Percentiles rank a stretch among this genome's conserved stretches.
These are phyloP conservation scores for Baorangia bicolor DNA, from an alignment of 768 basidiomycete genomes.

Conservation along the genomic window DNA sequence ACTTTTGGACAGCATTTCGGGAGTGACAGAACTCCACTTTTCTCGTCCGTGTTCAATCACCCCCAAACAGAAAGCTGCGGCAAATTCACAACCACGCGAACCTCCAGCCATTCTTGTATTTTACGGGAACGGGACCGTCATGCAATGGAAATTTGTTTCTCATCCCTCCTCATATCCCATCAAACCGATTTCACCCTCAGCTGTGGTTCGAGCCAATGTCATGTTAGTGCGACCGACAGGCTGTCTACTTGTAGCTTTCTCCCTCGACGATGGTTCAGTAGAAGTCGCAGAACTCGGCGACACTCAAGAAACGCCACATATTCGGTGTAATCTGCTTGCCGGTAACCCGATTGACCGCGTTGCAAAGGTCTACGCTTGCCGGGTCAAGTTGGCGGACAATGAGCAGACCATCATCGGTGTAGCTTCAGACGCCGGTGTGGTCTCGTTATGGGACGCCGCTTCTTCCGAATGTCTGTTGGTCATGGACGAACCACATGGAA, in stretches of 20 bases:
- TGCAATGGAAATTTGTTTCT: conserved; percentile 46
- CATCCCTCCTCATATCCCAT: conserved; percentile 29
- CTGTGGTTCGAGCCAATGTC: conserved; percentile 49
- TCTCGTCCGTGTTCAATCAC: conserved; percentile 5
- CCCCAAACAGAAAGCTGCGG: conserved; percentile 17
- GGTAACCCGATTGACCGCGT: conserved; percentile 60
- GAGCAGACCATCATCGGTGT: conserved; percentile 56
- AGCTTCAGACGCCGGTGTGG: conserved; percentile 61
- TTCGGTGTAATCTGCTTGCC: conserved; percentile 52
- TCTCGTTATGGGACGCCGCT: conserved; percentile 76
- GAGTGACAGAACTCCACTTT: conserved; percentile 57
- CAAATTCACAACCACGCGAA: conserved; percentile 12
- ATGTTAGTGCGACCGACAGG: conserved; percentile 48
- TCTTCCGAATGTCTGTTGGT: conserved; percentile 62
- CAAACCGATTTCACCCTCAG: conserved; percentile 44
- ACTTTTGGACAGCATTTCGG: conserved; percentile 43
- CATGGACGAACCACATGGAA: conserved; percentile 58
- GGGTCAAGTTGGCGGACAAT: conserved; percentile 49
- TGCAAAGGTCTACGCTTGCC: conserved; percentile 51
- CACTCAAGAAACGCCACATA: conserved; percentile 39
- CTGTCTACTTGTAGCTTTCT: conserved; percentile 54
- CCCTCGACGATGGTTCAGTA: conserved; percentile 62
- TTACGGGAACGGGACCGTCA: conserved; percentile 59
- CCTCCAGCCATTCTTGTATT: conserved; percentile 41
- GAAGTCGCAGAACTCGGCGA: conserved; percentile 58